Evolutionary conservation across 192 early-diverging fungal species (phyloP).

Genomic region (Linnemannia zychae): DNA sequence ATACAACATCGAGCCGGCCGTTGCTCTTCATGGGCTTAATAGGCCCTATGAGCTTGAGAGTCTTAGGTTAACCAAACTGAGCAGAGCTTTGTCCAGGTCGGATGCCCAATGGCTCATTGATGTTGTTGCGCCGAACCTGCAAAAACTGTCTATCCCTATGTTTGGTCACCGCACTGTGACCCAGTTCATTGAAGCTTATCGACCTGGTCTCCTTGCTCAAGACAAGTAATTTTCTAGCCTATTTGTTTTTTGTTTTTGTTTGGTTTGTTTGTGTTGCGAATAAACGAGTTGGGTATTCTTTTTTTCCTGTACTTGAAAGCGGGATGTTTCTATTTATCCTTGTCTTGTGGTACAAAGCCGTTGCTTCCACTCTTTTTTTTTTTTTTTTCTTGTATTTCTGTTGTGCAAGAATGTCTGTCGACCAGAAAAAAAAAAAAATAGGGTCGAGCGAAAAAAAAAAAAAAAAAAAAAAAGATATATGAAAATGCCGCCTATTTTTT

Average conservation of each 20-base stretch:
- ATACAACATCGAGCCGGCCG: slow-evolving; percentile 13
- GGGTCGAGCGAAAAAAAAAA: background rate
- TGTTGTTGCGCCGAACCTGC: slow-evolving; percentile 17
- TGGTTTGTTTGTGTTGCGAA: background rate
- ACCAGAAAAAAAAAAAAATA: too few species aligned
- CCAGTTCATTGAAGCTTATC: slow-evolving; percentile 31
- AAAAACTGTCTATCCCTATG: slow-evolving; percentile 17
- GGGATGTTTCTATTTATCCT: too few species aligned
- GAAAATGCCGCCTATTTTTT: too few species aligned
- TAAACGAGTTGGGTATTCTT: background rate
- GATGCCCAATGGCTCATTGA: slow-evolving; percentile 49
- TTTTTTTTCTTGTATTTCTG: too few species aligned
- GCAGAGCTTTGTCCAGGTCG: slow-evolving; percentile 11
- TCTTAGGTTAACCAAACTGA: slow-evolving; percentile 37
- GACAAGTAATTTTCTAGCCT: slow-evolving; percentile 14
- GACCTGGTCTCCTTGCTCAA: slow-evolving; percentile 31
- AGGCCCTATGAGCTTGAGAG: slow-evolving; percentile 13
- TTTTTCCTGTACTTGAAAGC: too few species aligned
- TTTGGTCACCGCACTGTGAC: slow-evolving; percentile 26
- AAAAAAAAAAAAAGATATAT: background rate
- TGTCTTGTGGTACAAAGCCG: background rate
- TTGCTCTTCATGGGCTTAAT: slow-evolving; percentile 6
- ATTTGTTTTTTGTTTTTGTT: background rate
- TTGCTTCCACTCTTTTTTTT: too few species aligned
- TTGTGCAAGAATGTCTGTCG: too few species aligned